phyloP scores from a whole-genome alignment of 768 basidiomycete species.

The Russula virescens region DNA sequence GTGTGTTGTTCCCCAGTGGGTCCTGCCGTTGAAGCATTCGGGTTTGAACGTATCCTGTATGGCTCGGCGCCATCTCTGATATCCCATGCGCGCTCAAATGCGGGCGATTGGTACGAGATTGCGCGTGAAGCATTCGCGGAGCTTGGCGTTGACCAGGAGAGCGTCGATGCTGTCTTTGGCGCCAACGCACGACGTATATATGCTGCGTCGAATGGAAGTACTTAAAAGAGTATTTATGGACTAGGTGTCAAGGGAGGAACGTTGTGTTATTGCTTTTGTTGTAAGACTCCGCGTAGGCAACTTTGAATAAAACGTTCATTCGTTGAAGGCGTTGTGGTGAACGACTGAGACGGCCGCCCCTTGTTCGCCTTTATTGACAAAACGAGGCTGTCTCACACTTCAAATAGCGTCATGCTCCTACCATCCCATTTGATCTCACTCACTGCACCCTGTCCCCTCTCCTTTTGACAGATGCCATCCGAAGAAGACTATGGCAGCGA shows the following conservation, averaged over 20 bases:
- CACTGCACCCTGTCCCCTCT: not conserved
- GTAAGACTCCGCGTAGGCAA: not conserved
- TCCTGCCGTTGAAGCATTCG: conserved; percentile 81
- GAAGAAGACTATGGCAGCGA: conserved; percentile 16
- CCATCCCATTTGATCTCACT: not conserved
- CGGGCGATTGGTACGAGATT: conserved; percentile 75
- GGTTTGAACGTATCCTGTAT: conserved; percentile 76
- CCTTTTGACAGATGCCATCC: conserved; percentile 5
- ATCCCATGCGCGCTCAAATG: conserved; percentile 42
- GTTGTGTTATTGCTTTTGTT: conserved; percentile 2
- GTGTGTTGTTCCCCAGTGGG: conserved; percentile 45
- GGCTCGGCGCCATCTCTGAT: conserved; percentile 66
- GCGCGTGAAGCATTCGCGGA: conserved; percentile 75
- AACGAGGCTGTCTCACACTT: not conserved
- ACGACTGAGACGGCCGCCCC: not conserved
- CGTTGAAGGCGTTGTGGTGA: too few relatives aligned
- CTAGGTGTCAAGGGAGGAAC: not conserved
- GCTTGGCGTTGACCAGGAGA: conserved; percentile 71
- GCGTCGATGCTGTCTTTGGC: conserved; percentile 67
- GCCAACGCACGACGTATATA: conserved; percentile 45
- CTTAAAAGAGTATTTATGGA: not conserved
- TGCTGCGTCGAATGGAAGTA: conserved; percentile 3
- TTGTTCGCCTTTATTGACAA: conserved; percentile 17
- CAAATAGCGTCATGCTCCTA: conserved; percentile 5
- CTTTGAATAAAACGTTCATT: not conserved